phyloP scores from a whole-genome alignment of 805 yeast species.

The Wickerhamomyces strasburgensis region DNA sequence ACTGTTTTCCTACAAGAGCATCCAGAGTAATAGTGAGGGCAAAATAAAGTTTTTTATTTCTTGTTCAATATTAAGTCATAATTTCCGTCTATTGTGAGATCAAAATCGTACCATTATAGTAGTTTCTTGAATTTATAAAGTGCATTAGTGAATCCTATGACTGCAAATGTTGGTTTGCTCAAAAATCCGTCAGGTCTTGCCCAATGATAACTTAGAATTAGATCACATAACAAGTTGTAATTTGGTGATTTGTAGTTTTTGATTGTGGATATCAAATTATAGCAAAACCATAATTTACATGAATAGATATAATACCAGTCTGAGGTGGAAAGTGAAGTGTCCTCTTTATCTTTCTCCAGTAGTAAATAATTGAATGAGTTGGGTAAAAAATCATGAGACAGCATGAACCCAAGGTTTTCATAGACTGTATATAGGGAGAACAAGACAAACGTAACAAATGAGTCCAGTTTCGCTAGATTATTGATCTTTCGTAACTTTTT shows the following conservation, averaged over 20 bases:
- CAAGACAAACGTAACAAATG: slow-evolving; percentile 10
- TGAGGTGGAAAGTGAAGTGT: slow-evolving; percentile 6
- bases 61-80: no score
- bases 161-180: slow-evolving; percentile 14
- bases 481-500: slow-evolving; percentile 8
- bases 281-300: slow-evolving; percentile 17
- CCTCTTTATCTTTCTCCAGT: slow-evolving; percentile 9
- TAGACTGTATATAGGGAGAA: slow-evolving; percentile 16
- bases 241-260: slow-evolving; percentile 8
- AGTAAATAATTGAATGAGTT: slow-evolving; percentile 10
- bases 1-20: slow-evolving; percentile 28
- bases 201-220: slow-evolving; percentile 21
- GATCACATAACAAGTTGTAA: slow-evolving; percentile 12
- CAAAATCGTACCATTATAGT: background rate
- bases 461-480: slow-evolving; percentile 9
- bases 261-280: slow-evolving; percentile 12
- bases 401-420: slow-evolving; percentile 19
- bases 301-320: slow-evolving; percentile 23
- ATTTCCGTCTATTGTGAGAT: no score
- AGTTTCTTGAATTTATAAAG: slow-evolving; percentile 10
- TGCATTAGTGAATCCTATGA: slow-evolving; percentile 17
- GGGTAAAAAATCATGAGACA: slow-evolving; percentile 17
- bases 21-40: slow-evolving; percentile 23
- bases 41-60: no score
- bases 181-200: slow-evolving; percentile 15